Evolutionary conservation across 306 rosid genomes (phyloP).

Genomic region (Abrus pulchellus): DNA sequence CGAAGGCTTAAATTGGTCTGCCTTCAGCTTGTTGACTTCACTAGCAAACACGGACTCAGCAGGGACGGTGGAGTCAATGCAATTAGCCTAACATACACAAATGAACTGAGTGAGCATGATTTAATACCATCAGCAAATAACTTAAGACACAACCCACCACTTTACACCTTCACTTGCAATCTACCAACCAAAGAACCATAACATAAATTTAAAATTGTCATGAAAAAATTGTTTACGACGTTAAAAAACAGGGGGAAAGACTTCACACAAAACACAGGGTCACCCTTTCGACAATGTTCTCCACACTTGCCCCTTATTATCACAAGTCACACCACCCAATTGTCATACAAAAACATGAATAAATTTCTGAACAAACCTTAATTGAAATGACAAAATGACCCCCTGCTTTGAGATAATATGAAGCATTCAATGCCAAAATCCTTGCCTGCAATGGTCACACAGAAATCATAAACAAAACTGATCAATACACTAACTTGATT

Average conservation of each 20-base stretch:
- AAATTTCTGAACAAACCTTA: slow-evolving; percentile 61
- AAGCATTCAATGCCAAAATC: slow-evolving; percentile 89
- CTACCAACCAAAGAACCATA: neutral
- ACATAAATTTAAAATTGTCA: neutral
- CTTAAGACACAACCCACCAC: neutral
- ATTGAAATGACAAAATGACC: slow-evolving; percentile 96
- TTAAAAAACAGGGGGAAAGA: too few relatives aligned
- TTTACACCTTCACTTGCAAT: neutral
- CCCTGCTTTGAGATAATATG: slow-evolving; percentile 85
- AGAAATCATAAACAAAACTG: neutral
- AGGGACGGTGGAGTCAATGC: slow-evolving; percentile 89
- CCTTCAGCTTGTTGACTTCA: slow-evolving; percentile 88
- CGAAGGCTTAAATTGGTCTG: slow-evolving; percentile 73
- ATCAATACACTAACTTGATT: neutral
- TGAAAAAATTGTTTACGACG: neutral
- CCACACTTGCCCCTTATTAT: neutral
- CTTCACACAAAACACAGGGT: too few relatives aligned
- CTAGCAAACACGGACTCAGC: slow-evolving; percentile 75
- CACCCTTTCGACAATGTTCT: neutral
- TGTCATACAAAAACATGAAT: neutral
- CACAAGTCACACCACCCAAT: neutral
- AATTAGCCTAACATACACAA: slow-evolving; percentile 72
- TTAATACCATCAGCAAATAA: neutral
- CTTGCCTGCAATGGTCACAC: slow-evolving; percentile 75
- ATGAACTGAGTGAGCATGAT: neutral